Base-by-base conservation (phyloP, 352 stramenopile species). In the Pythium vanterpoolii region DNA sequence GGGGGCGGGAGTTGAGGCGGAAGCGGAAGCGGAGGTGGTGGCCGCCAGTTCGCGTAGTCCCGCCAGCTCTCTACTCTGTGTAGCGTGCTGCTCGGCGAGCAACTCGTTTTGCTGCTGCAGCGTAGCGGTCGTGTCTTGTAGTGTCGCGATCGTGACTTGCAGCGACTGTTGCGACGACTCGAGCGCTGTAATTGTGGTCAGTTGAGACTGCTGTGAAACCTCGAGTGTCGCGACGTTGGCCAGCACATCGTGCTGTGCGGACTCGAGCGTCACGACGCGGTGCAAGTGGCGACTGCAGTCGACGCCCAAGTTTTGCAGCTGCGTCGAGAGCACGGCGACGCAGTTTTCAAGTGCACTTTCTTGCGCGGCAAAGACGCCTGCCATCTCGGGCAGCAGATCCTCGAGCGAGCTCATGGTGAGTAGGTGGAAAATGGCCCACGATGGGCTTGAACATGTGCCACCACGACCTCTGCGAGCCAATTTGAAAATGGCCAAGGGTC, bases 381-480 rank as follows among this genome's bases (percentile, higher is more conserved):
- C 77, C 67, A 90, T 79, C 46, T 81, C 78, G 26, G 78, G 81
- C 58, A 90, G 69, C 39, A 87, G 54, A 52, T 87, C 76, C 52
- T 86, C 81, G 27, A 90, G 72, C 46, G 67, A 59, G 56, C 73
- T 81, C 81, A 90, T 90, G 43, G 40, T 39, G n/a, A n/a, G 23
- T 39, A 9, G 18, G 6, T 18, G 30, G 13, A 23, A 28, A 14
- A 49, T 4, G 11, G 43, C 13, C 6, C 19, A 19, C 16, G 21
- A 34, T 30, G 21, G 23, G 11, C 6, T 18, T 51, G 16, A 14
- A 1, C 44, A 18, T n/a, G 16, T n/a, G n/a, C n/a, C n/a, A n/a
- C 23, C 24, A 27, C 1, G 24, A 51, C 14, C 14, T 8, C 14
- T 26, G 40, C 19, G 24, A 13, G 5, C 34, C 5, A 1, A 18